phyloP scores from a whole-genome alignment of 1,139 yeast genomes.

The Debaryomyces subglobosus region DNA sequence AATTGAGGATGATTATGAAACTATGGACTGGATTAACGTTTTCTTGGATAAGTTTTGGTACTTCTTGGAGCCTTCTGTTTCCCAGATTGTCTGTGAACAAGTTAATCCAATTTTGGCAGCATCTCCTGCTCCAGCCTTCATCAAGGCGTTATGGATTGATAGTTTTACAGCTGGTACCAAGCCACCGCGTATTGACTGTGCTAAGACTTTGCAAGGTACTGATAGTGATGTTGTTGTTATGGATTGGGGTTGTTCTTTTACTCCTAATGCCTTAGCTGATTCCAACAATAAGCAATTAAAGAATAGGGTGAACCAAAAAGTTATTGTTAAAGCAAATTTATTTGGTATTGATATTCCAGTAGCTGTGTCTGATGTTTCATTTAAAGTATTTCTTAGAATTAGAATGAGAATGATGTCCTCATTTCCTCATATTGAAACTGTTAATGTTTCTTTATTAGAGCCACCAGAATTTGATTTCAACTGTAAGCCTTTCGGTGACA shows the following conservation, averaged over 20 bases:
- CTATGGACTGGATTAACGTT: constrained; percentile 92
- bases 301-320: constrained; percentile 79
- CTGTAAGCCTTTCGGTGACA: constrained; percentile 71
- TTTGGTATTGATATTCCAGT: constrained; percentile 71
- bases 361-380: constrained; percentile 61
- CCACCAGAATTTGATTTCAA: constrained; percentile 88
- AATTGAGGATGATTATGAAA: constrained; percentile 86
- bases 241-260: constrained; percentile 92
- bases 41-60: constrained; percentile 91
- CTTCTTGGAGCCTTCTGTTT: constrained; percentile 84
- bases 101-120: constrained; percentile 79
- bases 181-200: constrained; percentile 90
- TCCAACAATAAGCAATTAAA: constrained; percentile 81
- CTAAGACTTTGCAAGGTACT: constrained; percentile 85
- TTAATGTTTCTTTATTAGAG: constrained; percentile 79
- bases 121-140: constrained; percentile 78
- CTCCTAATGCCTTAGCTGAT: constrained; percentile 88
- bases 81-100: constrained; percentile 82
- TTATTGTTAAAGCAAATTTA: constrained; percentile 66
- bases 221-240: constrained; percentile 90
- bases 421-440: constrained; percentile 91
- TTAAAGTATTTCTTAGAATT: constrained; percentile 71
- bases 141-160: constrained; percentile 82
- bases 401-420: constrained; percentile 86
- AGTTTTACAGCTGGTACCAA: constrained; percentile 91